A percentile compares a stretch with the other conserved stretches of the same genome.
Conservation (phyloP, 306 rosid species). For the Medicago truncatula region DNA sequence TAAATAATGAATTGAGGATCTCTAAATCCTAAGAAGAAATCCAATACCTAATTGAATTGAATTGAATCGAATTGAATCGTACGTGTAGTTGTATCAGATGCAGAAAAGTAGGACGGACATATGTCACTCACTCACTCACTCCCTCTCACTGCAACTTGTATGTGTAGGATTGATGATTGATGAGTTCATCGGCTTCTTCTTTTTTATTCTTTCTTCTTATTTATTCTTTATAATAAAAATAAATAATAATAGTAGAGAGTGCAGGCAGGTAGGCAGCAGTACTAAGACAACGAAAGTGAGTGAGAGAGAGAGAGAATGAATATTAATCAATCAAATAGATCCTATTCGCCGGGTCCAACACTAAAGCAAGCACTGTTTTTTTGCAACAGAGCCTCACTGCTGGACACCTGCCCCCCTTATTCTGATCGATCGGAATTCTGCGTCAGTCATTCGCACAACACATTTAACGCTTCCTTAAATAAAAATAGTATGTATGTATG, state of each 20-base stretch:
- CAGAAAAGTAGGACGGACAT: slow-evolving; percentile 17
- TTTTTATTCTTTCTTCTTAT: not conserved
- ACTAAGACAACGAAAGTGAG: not conserved
- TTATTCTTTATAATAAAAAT: too few species aligned
- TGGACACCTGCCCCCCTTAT: slow-evolving; percentile 60
- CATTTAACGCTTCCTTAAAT: not conserved
- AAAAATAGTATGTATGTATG: not conserved
- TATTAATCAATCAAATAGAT: not conserved
- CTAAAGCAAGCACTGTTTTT: slow-evolving; percentile 32
- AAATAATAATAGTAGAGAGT: not conserved
- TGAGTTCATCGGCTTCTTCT: not conserved
- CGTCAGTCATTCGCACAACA: slow-evolving; percentile 20
- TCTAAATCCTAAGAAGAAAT: not conserved
- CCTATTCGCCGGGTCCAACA: slow-evolving; percentile 42
- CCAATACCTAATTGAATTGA: slow-evolving; percentile 17
- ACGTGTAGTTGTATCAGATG: slow-evolving; percentile 6
- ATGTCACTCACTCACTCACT: slow-evolving; percentile 39
- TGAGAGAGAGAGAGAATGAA: not conserved
- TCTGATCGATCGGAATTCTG: slow-evolving; percentile 17
- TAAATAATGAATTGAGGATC: too few species aligned
- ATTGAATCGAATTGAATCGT: too few species aligned
- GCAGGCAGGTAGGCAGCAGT: not conserved
- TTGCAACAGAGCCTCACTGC: slow-evolving; percentile 37
- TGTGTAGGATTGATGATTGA: not conserved
- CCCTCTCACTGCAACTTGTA: slow-evolving; percentile 31